These are phyloP conservation scores for Dryas drummondii DNA, from an alignment of 306 rosid genomes.

Conservation along the genomic window DNA sequence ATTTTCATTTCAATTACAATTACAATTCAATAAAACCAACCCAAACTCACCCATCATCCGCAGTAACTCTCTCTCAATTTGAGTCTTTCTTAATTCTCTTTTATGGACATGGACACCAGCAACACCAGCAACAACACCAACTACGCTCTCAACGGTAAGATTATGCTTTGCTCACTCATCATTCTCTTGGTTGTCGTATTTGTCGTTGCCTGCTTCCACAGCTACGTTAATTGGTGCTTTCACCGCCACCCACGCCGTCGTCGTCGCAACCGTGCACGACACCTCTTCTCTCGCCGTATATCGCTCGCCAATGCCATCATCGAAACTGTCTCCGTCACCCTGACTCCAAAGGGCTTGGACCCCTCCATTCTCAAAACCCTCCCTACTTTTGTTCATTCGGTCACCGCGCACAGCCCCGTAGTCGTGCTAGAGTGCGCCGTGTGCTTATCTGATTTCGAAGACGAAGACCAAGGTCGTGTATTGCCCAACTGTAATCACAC, in stretches of 20 bases:
- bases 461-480: conserved; percentile 34
- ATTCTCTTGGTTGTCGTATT: conserved; percentile 37
- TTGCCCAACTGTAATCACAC: conserved; percentile 53
- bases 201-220: conserved; percentile 28
- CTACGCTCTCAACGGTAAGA: conserved; percentile 42
- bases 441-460: conserved; percentile 47
- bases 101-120: neutral
- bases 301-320: neutral
- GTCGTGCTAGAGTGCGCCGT: conserved; percentile 43
- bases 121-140: neutral
- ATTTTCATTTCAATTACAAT: neutral
- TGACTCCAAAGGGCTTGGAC: conserved; percentile 23
- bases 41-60: too few species aligned
- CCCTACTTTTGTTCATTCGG: conserved; percentile 38
- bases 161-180: conserved; percentile 45
- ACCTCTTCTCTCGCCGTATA: neutral
- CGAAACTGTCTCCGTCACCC: neutral
- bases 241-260: neutral
- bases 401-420: neutral
- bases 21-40: too few species aligned
- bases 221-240: conserved; percentile 27
- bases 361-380: conserved; percentile 42
- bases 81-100: too few species aligned
- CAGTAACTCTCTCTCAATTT: too few species aligned
- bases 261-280: conserved; percentile 18